phyloP scores from a whole-genome alignment of 2,329 filamentous ascomycete species.

The Immersiporthe knoxdaviesiana region DNA sequence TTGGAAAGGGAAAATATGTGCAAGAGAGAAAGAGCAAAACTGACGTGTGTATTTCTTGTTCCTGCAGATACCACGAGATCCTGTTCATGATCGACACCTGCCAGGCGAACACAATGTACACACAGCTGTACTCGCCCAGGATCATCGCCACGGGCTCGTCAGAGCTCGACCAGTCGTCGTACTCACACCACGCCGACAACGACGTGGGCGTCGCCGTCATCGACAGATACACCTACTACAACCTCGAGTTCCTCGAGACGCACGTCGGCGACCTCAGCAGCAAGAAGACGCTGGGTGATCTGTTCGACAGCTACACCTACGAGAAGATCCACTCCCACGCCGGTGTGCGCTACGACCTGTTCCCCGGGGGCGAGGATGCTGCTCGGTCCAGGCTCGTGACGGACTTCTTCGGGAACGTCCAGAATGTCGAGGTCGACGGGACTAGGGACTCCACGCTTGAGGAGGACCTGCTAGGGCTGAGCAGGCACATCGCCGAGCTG shows the following conservation, averaged over 20 bases:
- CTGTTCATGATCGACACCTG: constrained; percentile 99
- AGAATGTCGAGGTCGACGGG: constrained; percentile 90
- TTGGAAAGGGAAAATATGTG: background rate
- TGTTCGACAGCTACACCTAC: constrained; percentile 96
- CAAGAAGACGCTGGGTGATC: constrained; percentile 87
- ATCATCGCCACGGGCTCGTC: constrained; percentile 98
- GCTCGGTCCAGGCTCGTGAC: constrained; percentile 83
- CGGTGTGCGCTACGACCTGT: constrained; percentile 93
- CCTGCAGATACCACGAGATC: constrained; percentile 82
- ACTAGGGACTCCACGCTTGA: constrained; percentile 61
- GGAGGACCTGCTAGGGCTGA: constrained; percentile 78
- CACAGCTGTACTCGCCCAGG: constrained; percentile 95
- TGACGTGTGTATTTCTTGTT: background rate
- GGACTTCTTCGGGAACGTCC: constrained; percentile 98
- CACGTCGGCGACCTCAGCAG: constrained; percentile 84
- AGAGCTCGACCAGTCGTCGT: constrained; percentile 93
- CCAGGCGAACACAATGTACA: constrained; percentile 99
- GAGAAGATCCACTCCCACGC: constrained; percentile 93
- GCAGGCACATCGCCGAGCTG: constrained; percentile 64
- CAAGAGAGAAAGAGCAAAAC: background rate
- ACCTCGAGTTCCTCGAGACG: constrained; percentile 92
- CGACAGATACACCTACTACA: constrained; percentile 98
- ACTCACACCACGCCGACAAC: constrained; percentile 97
- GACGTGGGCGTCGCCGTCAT: constrained; percentile 98
- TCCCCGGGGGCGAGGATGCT: constrained; percentile 77